Evolutionary conservation across 305 asterid species (phyloP).

Genomic region (Fraxinus latifolia): DNA sequence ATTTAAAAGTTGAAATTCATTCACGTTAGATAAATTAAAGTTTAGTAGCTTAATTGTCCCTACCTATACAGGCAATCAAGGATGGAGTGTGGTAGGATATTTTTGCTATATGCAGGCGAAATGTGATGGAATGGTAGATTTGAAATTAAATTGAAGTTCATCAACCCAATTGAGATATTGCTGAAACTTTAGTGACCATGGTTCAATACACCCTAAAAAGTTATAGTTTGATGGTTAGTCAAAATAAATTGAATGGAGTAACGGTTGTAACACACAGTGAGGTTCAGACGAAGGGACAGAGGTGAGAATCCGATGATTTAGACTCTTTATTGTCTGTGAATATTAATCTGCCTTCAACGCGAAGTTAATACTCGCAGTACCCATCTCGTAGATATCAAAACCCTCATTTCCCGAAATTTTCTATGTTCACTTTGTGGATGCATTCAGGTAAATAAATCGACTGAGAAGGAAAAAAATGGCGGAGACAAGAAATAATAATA

Average conservation of each 20-base stretch:
- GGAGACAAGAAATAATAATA: slow-evolving; percentile 10
- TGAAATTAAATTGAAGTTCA: neutral
- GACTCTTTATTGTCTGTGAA: neutral
- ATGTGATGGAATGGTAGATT: neutral
- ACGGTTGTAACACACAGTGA: neutral
- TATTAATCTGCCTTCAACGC: neutral
- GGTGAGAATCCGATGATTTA: too few relatives aligned
- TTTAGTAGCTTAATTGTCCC: neutral
- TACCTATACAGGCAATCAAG: neutral
- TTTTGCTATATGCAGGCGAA: neutral
- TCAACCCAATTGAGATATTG: neutral
- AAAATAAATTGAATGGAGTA: neutral
- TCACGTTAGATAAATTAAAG: too few relatives aligned
- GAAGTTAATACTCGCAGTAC: neutral
- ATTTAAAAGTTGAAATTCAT: neutral
- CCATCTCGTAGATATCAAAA: neutral
- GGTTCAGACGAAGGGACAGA: too few relatives aligned
- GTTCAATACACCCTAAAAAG: neutral
- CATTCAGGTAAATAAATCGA: neutral
- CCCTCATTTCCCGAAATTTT: neutral
- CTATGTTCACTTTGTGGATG: neutral
- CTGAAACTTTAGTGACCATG: neutral
- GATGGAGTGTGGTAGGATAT: neutral
- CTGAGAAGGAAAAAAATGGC: slow-evolving; percentile 8
- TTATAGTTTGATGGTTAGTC: neutral